Base-by-base conservation (phyloP, 768 basidiomycete genomes). In the Lactarius sanguifluus region DNA sequence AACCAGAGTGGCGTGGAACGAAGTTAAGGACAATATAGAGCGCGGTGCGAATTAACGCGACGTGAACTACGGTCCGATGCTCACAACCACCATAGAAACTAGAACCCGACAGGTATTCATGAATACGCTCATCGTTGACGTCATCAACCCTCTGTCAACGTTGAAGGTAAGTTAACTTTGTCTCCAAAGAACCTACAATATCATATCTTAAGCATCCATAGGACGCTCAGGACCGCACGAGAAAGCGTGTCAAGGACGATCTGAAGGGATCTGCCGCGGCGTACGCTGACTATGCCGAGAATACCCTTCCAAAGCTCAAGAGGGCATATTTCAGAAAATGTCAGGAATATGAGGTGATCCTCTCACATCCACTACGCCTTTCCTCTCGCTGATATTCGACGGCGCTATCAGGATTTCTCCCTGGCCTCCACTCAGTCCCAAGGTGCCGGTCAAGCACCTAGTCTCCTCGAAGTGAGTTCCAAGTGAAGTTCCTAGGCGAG, bases 231-330 rank as follows among this genome's bases (percentile, higher is more conserved):
- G 92, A 93, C 61, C 85, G 95, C 40, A 94, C 92, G 18, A 83
- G 92, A 57, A 92, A 92, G 74, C 87, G 92, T 28, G 89, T 97
- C 75, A 93, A 91, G 75, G 94, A 96, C 72, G 94, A 96, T 74
- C 77, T 96, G 64, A 94, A 93, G 76, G 86, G 86, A 12, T 92
- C 94, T 0, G 80, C 80, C 23, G 70, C 76, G 62, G 85, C 89
- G 38, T 94, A 96, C 75, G 83, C 83, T 36, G 94, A 96, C 47
- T 94, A 87, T 73, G 87, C 88, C 12, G 92, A 93, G 73, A 86
- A 81, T 62, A 79, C 82, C n/a, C 79, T 96, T 7, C 94, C 94
- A 1, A 89, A 86, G 71, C 77, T 96, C 58, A 95, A 93, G 79
- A 81, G 86, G 58, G 77, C 82, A 47, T 97, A 97, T 74, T 76